Evolutionary conservation across 176 grass and related monocot species (phyloP).

Genomic region (Musa troglodytarum): DNA sequence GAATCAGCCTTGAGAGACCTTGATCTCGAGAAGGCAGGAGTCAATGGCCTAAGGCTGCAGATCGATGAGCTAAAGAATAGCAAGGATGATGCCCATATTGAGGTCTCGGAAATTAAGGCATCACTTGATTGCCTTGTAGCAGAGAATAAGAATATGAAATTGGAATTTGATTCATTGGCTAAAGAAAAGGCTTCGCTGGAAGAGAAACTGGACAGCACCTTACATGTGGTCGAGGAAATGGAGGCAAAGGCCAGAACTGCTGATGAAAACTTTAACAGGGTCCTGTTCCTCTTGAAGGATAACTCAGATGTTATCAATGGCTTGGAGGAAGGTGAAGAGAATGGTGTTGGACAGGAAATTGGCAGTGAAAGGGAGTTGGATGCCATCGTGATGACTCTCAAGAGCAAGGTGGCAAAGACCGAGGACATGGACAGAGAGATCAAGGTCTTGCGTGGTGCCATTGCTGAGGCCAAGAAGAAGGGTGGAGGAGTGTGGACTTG

Average conservation of each 20-base stretch:
- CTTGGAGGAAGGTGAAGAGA: neutral
- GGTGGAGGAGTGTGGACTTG: slow-evolving; percentile 42
- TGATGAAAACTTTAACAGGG: neutral
- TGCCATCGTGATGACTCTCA: neutral
- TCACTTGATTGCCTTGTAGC: slow-evolving; percentile 8
- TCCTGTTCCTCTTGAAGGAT: neutral
- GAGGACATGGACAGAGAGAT: slow-evolving; percentile 31
- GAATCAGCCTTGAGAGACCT: slow-evolving; percentile 16
- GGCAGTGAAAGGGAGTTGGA: neutral
- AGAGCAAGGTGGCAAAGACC: slow-evolving; percentile 8
- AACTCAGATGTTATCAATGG: neutral
- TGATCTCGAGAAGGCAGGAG: slow-evolving; percentile 11
- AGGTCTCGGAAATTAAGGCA: slow-evolving; percentile 25
- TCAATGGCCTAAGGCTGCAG: slow-evolving; percentile 11
- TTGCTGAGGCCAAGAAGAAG: slow-evolving; percentile 35
- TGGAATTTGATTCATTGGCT: neutral
- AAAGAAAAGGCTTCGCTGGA: neutral
- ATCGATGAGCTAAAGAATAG: slow-evolving; percentile 26
- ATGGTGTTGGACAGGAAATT: neutral
- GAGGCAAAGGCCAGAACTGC: neutral
- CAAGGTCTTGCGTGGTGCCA: slow-evolving; percentile 35
- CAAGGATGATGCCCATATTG: slow-evolving; percentile 2
- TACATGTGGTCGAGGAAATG: neutral
- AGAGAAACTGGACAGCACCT: neutral
- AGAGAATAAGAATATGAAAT: neutral